Evolutionary conservation across 441 rosid genomes (phyloP).

Genomic region (Capsella rubella): DNA sequence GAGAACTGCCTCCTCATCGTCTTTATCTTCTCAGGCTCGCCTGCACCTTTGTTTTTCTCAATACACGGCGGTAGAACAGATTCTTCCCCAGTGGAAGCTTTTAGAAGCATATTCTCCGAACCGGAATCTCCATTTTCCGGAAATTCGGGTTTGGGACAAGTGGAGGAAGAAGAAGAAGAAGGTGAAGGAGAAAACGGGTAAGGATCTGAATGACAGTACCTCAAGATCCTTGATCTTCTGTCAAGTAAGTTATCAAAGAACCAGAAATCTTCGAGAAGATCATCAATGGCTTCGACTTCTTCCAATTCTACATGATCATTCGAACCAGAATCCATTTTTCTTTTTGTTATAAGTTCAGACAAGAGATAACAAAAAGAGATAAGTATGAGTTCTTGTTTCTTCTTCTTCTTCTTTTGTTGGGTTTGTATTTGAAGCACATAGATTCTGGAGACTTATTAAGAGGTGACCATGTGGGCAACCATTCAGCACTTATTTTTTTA

Average conservation of each 20-base stretch:
- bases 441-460: slow-evolving; percentile 43
- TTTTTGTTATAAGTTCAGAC: slow-evolving; percentile 16
- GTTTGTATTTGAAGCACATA: slow-evolving; percentile 45
- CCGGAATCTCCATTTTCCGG: slow-evolving; percentile 29
- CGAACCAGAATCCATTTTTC: slow-evolving; percentile 42
- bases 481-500: slow-evolving; percentile 35
- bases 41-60: slow-evolving; percentile 46
- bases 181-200: slow-evolving; percentile 52
- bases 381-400: slow-evolving; percentile 36
- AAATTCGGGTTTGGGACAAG: slow-evolving; percentile 22
- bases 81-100: slow-evolving; percentile 19
- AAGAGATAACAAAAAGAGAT: slow-evolving; percentile 44
- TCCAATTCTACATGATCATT: slow-evolving; percentile 39
- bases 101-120: slow-evolving; percentile 29
- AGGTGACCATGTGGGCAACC: slow-evolving; percentile 47
- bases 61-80: slow-evolving; percentile 51
- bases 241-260: slow-evolving; percentile 65
- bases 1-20: slow-evolving; percentile 54
- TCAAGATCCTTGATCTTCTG: slow-evolving; percentile 51
- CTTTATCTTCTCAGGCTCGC: slow-evolving; percentile 42
- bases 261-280: slow-evolving; percentile 77
- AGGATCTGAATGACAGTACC: slow-evolving; percentile 80
- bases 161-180: slow-evolving; percentile 33
- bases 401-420: slow-evolving; percentile 41
- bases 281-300: slow-evolving; percentile 52